These are phyloP conservation scores for Pseudocercospora macadamiae DNA, from an alignment of 2,329 filamentous ascomycete genomes.

Conservation along the genomic window DNA sequence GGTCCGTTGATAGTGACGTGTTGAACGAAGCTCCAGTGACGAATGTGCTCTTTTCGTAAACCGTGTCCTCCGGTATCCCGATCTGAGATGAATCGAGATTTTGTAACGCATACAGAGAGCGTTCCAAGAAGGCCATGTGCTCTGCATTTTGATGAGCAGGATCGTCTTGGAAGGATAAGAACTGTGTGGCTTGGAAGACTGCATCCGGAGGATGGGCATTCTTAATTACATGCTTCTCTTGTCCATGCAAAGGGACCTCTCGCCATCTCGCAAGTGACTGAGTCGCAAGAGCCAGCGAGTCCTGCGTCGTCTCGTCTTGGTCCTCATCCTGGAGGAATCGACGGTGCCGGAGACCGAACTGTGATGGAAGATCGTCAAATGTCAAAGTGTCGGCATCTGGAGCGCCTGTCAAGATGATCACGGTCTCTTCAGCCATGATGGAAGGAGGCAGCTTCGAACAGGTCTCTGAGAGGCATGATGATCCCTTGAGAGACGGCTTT, in stretches of 20 bases:
- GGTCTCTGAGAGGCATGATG: neutral
- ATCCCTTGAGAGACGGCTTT: too few relatives aligned
- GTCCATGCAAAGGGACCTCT: conserved; percentile 18
- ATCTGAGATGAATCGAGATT: conserved; percentile 66
- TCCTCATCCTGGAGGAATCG: conserved; percentile 25
- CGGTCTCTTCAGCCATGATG: conserved; percentile 4
- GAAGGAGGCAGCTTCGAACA: neutral
- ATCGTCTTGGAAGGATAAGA: conserved; percentile 33
- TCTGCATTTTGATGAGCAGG: conserved; percentile 24
- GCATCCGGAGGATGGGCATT: neutral
- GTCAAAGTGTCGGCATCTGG: conserved; percentile 57
- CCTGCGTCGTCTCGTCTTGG: conserved; percentile 11
- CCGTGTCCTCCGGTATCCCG: conserved; percentile 28
- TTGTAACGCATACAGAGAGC: conserved; percentile 74
- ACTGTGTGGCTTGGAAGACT: conserved; percentile 25
- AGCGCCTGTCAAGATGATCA: conserved; percentile 64
- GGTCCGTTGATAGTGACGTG: conserved; percentile 31
- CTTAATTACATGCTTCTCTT: too few relatives aligned
- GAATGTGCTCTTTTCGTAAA: conserved; percentile 39
- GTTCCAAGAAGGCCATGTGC: conserved; percentile 70
- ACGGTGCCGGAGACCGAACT: conserved; percentile 48
- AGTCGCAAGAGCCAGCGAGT: neutral
- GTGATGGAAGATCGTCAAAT: conserved; percentile 50
- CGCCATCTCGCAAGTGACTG: conserved; percentile 33
- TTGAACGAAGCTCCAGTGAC: conserved; percentile 43